Percentiles rank a stretch among this genome's conserved stretches.
Evolutionary conservation across 345 rosid genomes (phyloP).

Genomic region (Noccaea bulbosa): DNA sequence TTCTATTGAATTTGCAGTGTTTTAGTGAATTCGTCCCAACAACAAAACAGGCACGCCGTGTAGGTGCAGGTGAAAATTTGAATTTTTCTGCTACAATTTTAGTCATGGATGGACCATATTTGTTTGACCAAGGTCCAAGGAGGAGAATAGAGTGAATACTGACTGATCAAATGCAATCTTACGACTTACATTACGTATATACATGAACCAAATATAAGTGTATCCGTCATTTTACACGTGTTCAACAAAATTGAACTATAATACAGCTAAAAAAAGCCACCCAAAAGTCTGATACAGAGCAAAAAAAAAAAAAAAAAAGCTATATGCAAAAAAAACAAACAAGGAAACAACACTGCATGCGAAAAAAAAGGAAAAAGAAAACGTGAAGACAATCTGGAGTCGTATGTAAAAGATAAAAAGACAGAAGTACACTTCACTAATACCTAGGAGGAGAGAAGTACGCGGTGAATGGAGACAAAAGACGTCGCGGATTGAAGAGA

Average conservation of each 20-base stretch:
- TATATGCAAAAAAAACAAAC: neutral
- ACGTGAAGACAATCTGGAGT: neutral
- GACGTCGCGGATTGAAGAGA: constrained; percentile 74
- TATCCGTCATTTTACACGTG: constrained; percentile 9
- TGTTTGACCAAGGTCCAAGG: no score
- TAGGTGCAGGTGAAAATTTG: no score
- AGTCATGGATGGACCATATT: no score
- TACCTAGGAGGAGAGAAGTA: constrained; percentile 43
- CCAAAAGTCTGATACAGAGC: constrained; percentile 4
- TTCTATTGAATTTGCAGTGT: no score
- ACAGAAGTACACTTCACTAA: constrained; percentile 18
- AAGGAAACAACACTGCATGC: neutral
- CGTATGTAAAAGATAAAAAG: neutral
- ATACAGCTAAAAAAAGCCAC: neutral
- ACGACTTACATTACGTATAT: neutral
- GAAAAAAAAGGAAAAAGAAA: neutral
- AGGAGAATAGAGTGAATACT: no score
- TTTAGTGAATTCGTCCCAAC: no score
- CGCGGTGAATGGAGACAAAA: constrained; percentile 55
- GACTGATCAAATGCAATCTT: neutral
- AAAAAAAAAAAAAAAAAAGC: neutral
- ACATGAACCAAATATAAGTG: neutral
- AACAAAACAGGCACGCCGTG: no score
- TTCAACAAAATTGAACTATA: constrained; percentile 25
- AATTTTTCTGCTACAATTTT: no score